phyloP scores from a whole-genome alignment of 805 yeast genomes.

The Myxozyma lipomycoides region DNA sequence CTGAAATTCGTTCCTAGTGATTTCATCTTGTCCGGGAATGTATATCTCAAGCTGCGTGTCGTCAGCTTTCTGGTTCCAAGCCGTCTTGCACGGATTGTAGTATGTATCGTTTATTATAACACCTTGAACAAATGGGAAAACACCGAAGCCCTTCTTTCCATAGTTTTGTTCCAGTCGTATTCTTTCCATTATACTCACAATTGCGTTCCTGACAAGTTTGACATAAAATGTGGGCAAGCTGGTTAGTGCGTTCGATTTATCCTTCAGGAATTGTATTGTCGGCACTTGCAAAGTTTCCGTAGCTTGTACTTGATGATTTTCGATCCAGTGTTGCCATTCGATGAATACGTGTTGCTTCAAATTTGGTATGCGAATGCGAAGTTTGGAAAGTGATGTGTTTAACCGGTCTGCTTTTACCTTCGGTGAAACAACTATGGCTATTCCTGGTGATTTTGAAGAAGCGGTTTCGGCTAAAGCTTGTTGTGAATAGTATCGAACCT shows the following conservation, averaged over 20 bases:
- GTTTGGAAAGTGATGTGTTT: background rate
- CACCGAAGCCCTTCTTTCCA: background rate
- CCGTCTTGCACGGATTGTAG: background rate
- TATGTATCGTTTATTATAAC: background rate
- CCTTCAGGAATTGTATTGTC: background rate
- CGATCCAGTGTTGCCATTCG: slow-evolving; percentile 26
- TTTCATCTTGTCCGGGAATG: slow-evolving; percentile 38
- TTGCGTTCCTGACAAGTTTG: background rate
- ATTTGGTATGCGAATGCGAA: background rate
- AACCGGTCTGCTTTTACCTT: background rate
- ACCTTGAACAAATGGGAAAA: background rate
- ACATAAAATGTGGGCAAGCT: background rate
- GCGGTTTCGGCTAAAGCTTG: too few relatives aligned
- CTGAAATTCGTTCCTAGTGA: slow-evolving; percentile 48
- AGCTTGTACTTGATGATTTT: slow-evolving; percentile 1
- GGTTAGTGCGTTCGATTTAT: background rate
- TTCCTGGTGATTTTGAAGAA: too few relatives aligned
- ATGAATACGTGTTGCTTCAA: slow-evolving; percentile 7
- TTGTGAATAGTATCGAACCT: too few relatives aligned
- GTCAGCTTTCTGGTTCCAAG: background rate
- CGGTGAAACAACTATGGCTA: too few relatives aligned
- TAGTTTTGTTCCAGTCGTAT: background rate
- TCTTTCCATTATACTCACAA: background rate
- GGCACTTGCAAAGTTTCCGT: background rate
- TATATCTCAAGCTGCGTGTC: slow-evolving; percentile 23